Base-by-base conservation (phyloP, 352 stramenopile genomes). In the Globisporangium ultimum region DNA sequence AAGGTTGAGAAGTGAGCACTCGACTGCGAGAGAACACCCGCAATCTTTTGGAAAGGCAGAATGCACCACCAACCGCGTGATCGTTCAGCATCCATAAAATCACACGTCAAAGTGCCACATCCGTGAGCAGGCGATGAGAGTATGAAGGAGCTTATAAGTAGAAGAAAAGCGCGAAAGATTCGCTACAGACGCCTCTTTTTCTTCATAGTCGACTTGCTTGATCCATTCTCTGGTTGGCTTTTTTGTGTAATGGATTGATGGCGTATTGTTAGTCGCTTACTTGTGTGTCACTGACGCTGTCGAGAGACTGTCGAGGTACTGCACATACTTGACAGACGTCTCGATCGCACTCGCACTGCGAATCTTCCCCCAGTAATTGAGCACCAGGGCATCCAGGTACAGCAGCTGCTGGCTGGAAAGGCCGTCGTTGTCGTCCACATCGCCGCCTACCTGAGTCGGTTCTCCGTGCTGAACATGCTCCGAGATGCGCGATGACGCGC, bases 331-430 rank as follows among this genome's bases (percentile, higher is more conserved):
- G 12, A 79, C 38, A 7, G 76, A 75, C 3, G 38, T 76, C 40
- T 80, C 60, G n/a, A 70, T 61, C 5, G 73, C 58, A 1, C 72
- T 59, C 0, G 57, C 60, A 50, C 68, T 62, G 45, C 68, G 64
- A 3, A 61, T 63, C 20, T 79, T 76, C 14, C 64, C 67, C 72
- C 76, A 87, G 60, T 86, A 63, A 40, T 80, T 76, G 18, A 85
- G 64, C 15, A 91, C 63, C 45, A 91, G 70, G 0, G 70, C 70
- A 53, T 90, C 80, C n/a, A 91, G 55, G 53, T 73, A 83, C 45
- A 72, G 53, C 17, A 93, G 70, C 68, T 89, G 83, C 14, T 82
- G 68, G 3, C 62, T 48, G 9, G 67, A 71, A 6, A 89, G 59
- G 11, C 67, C 60, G 14, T 58, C 53, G 53, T 71, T 13, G 10